Percentiles rank a stretch among this genome's conserved stretches.
phyloP scores from a whole-genome alignment of 2,329 filamentous ascomycete genomes.

The Pseudocercospora crystallina region DNA sequence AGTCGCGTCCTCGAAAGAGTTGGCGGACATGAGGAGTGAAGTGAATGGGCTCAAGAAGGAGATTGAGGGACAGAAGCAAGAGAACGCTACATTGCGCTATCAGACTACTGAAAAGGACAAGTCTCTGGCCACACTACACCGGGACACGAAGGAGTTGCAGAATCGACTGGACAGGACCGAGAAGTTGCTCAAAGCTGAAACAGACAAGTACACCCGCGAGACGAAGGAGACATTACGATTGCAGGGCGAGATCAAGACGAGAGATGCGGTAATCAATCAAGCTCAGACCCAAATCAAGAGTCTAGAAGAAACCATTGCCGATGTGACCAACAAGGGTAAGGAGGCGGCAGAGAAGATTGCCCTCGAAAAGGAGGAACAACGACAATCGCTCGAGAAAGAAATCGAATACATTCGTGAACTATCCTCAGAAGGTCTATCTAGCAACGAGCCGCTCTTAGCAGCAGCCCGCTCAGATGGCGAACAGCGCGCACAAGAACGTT shows the following conservation, averaged over 20 bases:
- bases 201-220: neutral
- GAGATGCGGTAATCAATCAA: neutral
- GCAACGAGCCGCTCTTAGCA: constrained; percentile 7
- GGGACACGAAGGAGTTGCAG: neutral
- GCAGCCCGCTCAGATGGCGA: constrained; percentile 10
- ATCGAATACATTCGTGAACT: constrained; percentile 2
- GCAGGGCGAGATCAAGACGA: neutral
- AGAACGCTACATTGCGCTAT: neutral
- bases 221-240: neutral
- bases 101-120: neutral
- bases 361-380: neutral
- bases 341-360: neutral
- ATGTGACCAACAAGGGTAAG: neutral
- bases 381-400: neutral
- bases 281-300: neutral
- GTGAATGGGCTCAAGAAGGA: neutral
- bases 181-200: neutral
- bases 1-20: neutral
- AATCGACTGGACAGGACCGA: neutral
- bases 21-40: neutral
- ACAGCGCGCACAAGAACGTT: neutral
- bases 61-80: neutral
- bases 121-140: neutral
- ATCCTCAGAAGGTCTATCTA: constrained; percentile 3
- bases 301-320: no score